Conservation (phyloP, 2,329 filamentous ascomycete genomes). For the Fusarium camptoceras region DNA sequence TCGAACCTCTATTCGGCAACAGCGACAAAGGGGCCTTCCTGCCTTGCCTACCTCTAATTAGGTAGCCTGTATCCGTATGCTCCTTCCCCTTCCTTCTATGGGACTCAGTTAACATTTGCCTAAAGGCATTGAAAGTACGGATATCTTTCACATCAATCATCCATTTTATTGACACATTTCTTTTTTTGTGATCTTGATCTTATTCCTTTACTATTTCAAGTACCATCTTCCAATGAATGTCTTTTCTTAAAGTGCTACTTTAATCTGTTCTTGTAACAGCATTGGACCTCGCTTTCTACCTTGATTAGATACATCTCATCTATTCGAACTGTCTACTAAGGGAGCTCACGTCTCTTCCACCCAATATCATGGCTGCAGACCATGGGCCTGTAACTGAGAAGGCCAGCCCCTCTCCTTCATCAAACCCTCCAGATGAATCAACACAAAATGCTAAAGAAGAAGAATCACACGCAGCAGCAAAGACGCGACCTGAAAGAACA, state of each 20-base stretch:
- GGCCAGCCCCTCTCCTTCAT: slow-evolving; percentile 18
- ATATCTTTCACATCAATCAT: slow-evolving; percentile 10
- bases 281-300: neutral
- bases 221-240: neutral
- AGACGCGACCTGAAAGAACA: slow-evolving; percentile 58
- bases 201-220: neutral
- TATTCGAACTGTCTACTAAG: neutral
- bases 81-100: neutral
- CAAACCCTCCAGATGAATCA: slow-evolving; percentile 3
- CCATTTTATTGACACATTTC: neutral
- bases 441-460: slow-evolving; percentile 39
- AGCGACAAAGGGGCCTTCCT: neutral
- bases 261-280: neutral
- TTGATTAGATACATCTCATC: neutral
- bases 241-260: neutral
- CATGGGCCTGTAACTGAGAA: slow-evolving; percentile 31
- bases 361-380: slow-evolving; percentile 29
- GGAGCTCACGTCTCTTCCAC: neutral
- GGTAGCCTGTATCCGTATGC: slow-evolving; percentile 6
- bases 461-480: slow-evolving; percentile 49
- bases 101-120: slow-evolving; percentile 5
- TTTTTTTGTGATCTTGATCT: neutral
- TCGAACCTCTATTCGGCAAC: slow-evolving; percentile 4
- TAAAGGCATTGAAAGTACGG: neutral
- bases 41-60: neutral